phyloP scores from a whole-genome alignment of 2,329 filamentous ascomycete species.

The Talaromyces sp. region DNA sequence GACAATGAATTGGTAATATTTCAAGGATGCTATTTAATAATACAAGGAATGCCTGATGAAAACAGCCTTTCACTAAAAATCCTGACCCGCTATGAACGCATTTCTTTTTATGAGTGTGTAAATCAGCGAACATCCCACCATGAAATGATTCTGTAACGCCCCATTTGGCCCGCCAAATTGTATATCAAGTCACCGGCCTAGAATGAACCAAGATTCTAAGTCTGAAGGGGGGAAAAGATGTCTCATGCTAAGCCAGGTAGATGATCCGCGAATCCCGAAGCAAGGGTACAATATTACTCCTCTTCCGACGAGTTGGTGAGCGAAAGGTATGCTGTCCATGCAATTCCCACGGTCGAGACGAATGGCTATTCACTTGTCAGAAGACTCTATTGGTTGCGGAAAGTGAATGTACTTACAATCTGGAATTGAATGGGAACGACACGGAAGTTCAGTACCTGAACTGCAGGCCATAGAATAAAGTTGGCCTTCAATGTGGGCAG shows the following conservation, averaged over 20 bases:
- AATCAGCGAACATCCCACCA: neutral
- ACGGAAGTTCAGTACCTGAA: slow-evolving; percentile 95
- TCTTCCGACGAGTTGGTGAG: slow-evolving; percentile 84
- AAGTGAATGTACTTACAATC: slow-evolving; percentile 62
- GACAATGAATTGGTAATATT: neutral
- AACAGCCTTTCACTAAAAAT: neutral
- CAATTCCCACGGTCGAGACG: slow-evolving; percentile 90
- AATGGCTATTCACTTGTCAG: slow-evolving; percentile 62
- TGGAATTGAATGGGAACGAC: slow-evolving; percentile 94
- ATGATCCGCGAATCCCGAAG: neutral
- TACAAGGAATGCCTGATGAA: neutral
- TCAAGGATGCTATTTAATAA: neutral
- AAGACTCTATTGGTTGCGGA: neutral
- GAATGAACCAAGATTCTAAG: neutral
- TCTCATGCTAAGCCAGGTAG: neutral
- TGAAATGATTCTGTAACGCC: slow-evolving; percentile 3
- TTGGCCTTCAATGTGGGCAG: slow-evolving; percentile 92
- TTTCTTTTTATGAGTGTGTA: neutral
- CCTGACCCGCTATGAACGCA: neutral
- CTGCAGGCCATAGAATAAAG: slow-evolving; percentile 88
- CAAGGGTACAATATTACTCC: slow-evolving; percentile 29
- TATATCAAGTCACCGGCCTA: neutral
- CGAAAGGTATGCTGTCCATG: slow-evolving; percentile 95
- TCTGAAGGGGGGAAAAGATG: neutral
- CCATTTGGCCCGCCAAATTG: neutral